Conservation (phyloP, 2,329 filamentous ascomycete genomes). For the Penicillium polonicum region DNA sequence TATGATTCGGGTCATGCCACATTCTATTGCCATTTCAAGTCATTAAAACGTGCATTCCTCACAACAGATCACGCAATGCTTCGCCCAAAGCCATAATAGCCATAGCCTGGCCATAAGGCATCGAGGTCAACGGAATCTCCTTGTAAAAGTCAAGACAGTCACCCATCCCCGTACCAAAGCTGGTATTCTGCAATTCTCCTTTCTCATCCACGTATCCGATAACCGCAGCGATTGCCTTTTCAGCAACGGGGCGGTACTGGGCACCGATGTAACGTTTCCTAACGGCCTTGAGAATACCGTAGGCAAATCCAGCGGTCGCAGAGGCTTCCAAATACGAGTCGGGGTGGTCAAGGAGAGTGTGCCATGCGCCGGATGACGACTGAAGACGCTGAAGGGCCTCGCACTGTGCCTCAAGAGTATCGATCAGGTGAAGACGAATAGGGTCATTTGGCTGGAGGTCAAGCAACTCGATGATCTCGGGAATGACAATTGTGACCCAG, state of each 20-base stretch:
- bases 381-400: constrained; percentile 63
- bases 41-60: background rate
- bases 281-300: constrained; percentile 72
- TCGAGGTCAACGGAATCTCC: constrained; percentile 71
- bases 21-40: background rate
- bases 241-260: constrained; percentile 60
- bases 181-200: constrained; percentile 71
- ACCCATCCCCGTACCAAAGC: constrained; percentile 79
- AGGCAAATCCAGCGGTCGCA: constrained; percentile 77
- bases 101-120: constrained; percentile 85
- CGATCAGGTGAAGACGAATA: constrained; percentile 51
- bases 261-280: constrained; percentile 67
- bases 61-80: constrained; percentile 62
- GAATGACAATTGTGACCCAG: constrained; percentile 81
- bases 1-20: constrained; percentile 1
- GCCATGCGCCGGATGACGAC: constrained; percentile 64
- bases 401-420: constrained; percentile 67
- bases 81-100: constrained; percentile 79
- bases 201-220: constrained; percentile 63
- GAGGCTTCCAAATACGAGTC: constrained; percentile 75
- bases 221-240: constrained; percentile 67
- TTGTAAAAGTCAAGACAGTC: constrained; percentile 72
- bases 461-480: constrained; percentile 74
- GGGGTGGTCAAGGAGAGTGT: constrained; percentile 69
- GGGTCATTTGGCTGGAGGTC: constrained; percentile 60